Evolutionary conservation across 164 flowering plant genomes (phyloP), one percentile per base, ranked within the genome.

Genomic region (Echeveria elegans): DNA sequence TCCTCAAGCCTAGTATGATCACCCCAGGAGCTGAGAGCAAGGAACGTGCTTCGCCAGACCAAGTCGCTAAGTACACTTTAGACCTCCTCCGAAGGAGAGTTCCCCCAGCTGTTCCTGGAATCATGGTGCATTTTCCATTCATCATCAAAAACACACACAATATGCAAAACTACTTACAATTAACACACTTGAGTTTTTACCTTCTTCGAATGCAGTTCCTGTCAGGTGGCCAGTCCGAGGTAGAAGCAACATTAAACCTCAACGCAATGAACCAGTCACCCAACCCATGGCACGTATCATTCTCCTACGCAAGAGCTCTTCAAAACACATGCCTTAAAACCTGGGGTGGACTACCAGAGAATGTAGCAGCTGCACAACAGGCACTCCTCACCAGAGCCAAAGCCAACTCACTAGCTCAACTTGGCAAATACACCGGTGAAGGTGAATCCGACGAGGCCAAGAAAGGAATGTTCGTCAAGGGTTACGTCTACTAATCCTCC

Each of bases 161-260:
- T n/a, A 48, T 5, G 7, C 23, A 5, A n/a, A n/a, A n/a, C 10
- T 48, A 48, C 24, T 47, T 48, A 21, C 26, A 1, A 21, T 48
- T 48, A 5, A 48, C 6, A 14, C 6, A 6, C 56, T 21, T 2
- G 11, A 41, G 47, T 8, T 8, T 5, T 48, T 19, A 19, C 10
- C n/a, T 65, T 23, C 4, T 30, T 19, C 48, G 31, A 74, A 43
- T 1, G 66, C 85, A 90, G 97, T 90, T 90, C 72, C 76, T 90
- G 82, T 88, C 97, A 29, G 97, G 96, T 41, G 96, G 97, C 68
- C 97, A 91, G 78, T 91, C 97, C 14, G 97, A 91, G 75, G 88
- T 88, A 32, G 97, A 91, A 70, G 97, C 97, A 19, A 91, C 96
- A 62, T 66, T 83, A 74, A 91, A 91, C 82, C 67, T 91, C 83